A percentile compares a stretch with the other conserved stretches of the same genome.
These are phyloP conservation scores for Talaromyces ruber DNA, from an alignment of 495 filamentous ascomycete genomes.

Conservation along the genomic window DNA sequence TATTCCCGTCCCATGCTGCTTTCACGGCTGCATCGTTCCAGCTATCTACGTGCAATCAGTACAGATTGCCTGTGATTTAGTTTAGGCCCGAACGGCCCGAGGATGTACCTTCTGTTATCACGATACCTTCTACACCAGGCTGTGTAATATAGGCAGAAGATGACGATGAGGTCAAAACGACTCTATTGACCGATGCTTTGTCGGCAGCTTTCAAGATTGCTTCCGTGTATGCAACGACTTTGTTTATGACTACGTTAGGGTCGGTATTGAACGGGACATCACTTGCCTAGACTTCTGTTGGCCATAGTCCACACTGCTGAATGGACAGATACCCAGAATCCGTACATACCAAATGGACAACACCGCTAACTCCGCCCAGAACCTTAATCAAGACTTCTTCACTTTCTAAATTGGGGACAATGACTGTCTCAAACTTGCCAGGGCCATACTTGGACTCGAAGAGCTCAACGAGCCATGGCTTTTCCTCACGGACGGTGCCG, in stretches of 20 bases:
- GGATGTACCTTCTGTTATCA: not conserved
- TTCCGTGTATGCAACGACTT: constrained; percentile 21
- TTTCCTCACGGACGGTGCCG: constrained; percentile 37
- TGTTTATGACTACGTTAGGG: constrained; percentile 34
- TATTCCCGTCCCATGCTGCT: constrained; percentile 25
- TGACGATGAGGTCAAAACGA: constrained; percentile 48
- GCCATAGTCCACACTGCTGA: not conserved
- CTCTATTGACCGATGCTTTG: constrained; percentile 30
- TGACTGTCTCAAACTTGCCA: constrained; percentile 27
- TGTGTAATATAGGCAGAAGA: constrained; percentile 18
- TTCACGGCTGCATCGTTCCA: constrained; percentile 40
- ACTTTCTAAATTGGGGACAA: constrained; percentile 28
- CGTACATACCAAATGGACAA: constrained; percentile 35
- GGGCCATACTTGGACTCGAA: constrained; percentile 30
- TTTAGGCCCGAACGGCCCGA: not conserved
- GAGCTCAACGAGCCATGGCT: constrained; percentile 34
- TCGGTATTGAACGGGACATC: constrained; percentile 26
- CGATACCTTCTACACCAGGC: constrained; percentile 3
- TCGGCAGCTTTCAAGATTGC: constrained; percentile 34
- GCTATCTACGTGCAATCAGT: constrained; percentile 22
- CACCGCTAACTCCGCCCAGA: constrained; percentile 28
- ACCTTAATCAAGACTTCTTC: constrained; percentile 30
- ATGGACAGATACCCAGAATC: constrained; percentile 1
- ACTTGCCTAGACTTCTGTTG: constrained; percentile 5
- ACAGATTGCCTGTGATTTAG: not conserved